Base-by-base conservation (phyloP, 1,284 basidiomycete genomes). In the Vanrija sp. region DNA sequence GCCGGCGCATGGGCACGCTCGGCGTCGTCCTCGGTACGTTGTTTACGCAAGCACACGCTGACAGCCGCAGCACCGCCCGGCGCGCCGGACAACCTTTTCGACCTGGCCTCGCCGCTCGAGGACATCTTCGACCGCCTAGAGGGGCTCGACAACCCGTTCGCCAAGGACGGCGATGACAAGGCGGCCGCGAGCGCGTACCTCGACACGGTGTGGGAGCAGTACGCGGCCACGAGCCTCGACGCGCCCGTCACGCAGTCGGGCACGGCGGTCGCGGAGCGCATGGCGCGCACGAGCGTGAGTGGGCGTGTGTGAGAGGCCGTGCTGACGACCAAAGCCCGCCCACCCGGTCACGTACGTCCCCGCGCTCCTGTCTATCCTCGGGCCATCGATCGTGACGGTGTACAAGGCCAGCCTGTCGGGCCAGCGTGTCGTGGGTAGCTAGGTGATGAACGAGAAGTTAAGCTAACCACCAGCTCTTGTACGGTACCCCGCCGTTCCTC, bases 361-460 rank as follows among this genome's bases (percentile, higher is more conserved):
- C 1, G 58, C 65, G 1, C 62, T 75, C 6, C 54, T 75, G 3
- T 51, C 52, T 12, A 49, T 67, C 18, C 66, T 75, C 26, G 70
- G 72, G 23, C 73, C 73, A 1, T 52, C 61, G 14, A 61, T 75
- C 39, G 58, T 73, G 1, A 63, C 65, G 2, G 57, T 71, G 1
- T 75, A 71, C 64, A 71, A 68, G 60, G 68, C 68, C 3, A 65
- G 66, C 14, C 46, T 75, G 10, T 61, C 70, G 0, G 73, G 71
- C 6, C 63, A 67, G 54, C 63, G 70, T 6, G 65, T 75, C 2
- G 72, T 73, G 43, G 19, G 70, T 69, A 10, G 5, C 16, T 19
- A n/a, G 16, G 2, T 1, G 3, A 19, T 28, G 28, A 23, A 3
- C 10, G 3, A 12, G 6, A 8, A 4, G n/a, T n/a, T 6, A 19